These are phyloP conservation scores for Blastocystis sp. DNA, from an alignment of 352 stramenopile genomes.

Conservation along the genomic window DNA sequence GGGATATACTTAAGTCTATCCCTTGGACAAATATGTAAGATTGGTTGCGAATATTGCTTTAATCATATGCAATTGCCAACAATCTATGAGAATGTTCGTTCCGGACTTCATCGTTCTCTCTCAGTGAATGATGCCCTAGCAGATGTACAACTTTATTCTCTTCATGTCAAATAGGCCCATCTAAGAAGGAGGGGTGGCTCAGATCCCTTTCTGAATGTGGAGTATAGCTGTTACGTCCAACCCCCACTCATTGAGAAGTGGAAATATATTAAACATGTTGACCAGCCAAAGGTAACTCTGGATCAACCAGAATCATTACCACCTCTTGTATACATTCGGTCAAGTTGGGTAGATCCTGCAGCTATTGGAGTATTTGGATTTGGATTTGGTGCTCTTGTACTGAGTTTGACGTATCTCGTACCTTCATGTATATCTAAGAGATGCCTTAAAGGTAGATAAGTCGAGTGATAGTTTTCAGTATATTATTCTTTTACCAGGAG, in stretches of 20 bases:
- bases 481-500: slow-evolving; percentile 9
- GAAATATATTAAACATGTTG: slow-evolving; percentile 26
- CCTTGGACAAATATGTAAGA: not conserved
- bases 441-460: not conserved
- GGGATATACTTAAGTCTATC: not conserved
- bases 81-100: not conserved
- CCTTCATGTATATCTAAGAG: not conserved
- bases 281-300: not conserved
- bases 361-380: slow-evolving; percentile 30
- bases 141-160: not conserved
- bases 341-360: slow-evolving; percentile 9
- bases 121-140: slow-evolving; percentile 1
- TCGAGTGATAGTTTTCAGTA: not conserved
- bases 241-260: slow-evolving; percentile 29
- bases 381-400: slow-evolving; percentile 7
- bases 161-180: not conserved
- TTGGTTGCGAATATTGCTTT: not conserved
- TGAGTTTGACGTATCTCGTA: not conserved
- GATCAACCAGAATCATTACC: slow-evolving; percentile 1
- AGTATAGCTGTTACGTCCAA: slow-evolving; percentile 15
- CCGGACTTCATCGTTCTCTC: not conserved
- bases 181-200: not conserved
- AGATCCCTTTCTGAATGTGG: slow-evolving; percentile 30
- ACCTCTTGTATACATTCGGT: slow-evolving; percentile 30
- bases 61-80: not conserved